Base-by-base conservation (phyloP, 1,284 basidiomycete genomes). In the Irpex lacteus region DNA sequence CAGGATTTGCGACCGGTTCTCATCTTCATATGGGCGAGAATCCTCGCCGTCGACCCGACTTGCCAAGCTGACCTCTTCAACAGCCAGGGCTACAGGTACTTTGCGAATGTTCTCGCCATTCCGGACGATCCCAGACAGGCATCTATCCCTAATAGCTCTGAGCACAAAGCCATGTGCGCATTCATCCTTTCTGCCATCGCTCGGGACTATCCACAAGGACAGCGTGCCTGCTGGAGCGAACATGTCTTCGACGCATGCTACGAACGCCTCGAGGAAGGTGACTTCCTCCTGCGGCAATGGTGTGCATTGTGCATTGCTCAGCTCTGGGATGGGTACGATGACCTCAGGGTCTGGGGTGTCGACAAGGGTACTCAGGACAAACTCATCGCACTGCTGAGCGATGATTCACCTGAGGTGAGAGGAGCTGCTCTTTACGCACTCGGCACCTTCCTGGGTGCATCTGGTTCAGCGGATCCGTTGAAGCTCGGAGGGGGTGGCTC, bases 21-120 rank as follows among this genome's bases (percentile, higher is more conserved):
- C 37, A 98, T 99, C 70, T 99, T 98, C 80, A 98, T 99, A 67
- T 99, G 98, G 98, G 94, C 97, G 1, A 87, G 97, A 15, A 98
- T 99, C 66, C 85, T 98, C 21, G 97, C 97, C 1, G 96, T 98
- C 36, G 98, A 98, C 75, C 89, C 91, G 5, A 89, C 90, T 19
- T 98, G 98, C 65, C 97, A 98, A 74, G 85, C 90, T 54, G 97
- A 99, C 72, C 80, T 99, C 5, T 87, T 93, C 69, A 94, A 92
- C 65, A 94, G 91, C 62, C 86, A 88, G 64, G 94, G 94, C 0
- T 96, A 91, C 81, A 89, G 89, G 69, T 98, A 98, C 75, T 98
- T 98, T 72, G 89, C 94, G 15, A 87, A 88, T 52, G 86, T 96
- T 37, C 83, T 97, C 11, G 85, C 87, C 1, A 81, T 88, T 37